Conservation (phyloP, 192 early-diverging fungal genomes). For the Helicostylum pulchrum region DNA sequence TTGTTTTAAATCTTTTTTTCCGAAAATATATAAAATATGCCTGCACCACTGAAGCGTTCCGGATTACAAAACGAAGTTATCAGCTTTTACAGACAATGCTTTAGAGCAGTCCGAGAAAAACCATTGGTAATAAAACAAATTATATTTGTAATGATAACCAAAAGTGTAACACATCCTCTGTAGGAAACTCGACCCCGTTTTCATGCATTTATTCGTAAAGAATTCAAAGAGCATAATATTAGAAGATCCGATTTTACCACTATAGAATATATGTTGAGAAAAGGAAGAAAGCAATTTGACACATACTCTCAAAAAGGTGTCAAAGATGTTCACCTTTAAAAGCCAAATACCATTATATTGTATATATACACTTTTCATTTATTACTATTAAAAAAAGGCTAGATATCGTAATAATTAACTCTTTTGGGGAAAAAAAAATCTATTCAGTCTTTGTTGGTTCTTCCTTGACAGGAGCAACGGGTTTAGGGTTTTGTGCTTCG, state of each 20-base stretch:
- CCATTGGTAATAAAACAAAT: constrained; percentile 43
- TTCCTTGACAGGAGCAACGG: background rate
- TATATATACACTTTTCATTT: constrained; percentile 7
- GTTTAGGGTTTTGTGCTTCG: background rate
- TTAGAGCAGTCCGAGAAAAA: constrained; percentile 61
- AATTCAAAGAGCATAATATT: constrained; percentile 60
- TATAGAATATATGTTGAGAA: constrained; percentile 67
- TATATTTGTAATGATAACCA: background rate
- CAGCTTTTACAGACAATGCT: constrained; percentile 66
- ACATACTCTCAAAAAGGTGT: constrained; percentile 60
- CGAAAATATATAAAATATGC: background rate
- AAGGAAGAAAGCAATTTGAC: constrained; percentile 61
- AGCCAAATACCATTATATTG: background rate
- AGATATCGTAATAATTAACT: constrained; percentile 5
- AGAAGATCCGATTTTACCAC: constrained; percentile 61
- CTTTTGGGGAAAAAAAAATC: background rate
- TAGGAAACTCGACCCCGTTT: constrained; percentile 62
- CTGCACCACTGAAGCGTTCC: constrained; percentile 43
- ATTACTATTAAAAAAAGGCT: background rate
- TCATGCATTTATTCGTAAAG: constrained; percentile 61
- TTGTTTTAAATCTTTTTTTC: too few species aligned
- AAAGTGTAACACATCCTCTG: background rate
- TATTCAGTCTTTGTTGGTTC: constrained; percentile 2
- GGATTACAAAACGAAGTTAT: constrained; percentile 66
- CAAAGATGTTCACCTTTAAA: constrained; percentile 50